Evolutionary conservation across 257 asterid species (phyloP), one percentile per base, ranked within the genome.

Genomic region (Henckelia pumila): DNA sequence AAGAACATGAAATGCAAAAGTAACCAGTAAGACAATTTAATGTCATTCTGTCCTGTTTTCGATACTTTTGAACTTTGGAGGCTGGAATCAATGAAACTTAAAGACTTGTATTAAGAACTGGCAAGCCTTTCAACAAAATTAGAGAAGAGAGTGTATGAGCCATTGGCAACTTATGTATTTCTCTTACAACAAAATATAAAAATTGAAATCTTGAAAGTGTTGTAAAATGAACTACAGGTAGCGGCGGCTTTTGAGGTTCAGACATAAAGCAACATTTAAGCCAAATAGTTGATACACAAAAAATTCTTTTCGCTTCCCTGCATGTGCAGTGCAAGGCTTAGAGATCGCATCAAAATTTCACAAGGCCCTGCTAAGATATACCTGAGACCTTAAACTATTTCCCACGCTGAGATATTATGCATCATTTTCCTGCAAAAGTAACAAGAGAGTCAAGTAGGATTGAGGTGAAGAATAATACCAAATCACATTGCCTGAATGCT

Each of bases 401-500:
- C 28, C 70, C 64, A 60, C 70, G 50, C 66, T 22, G 64, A 47
- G 69, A 65, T 33, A 62, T 66, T 57, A 74, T 47, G 69, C 79
- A 28, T 74, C 66, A 57, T 64, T 63, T 71, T 74, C 84, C 87
- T 82, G 57, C 81, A 75, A 35, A 70, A 14, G 32, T 67, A 32
- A 64, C 64, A 59, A 65, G 37, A 68, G 61, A 67, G 67, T 73
- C 58, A 35, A 35, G 55, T 22, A 25, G 49, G 37, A 55, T 30
- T 14, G 5, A 35, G 17, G 28, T 25, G 60, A 63, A 47, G 57
- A 52, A 66, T 14, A 70, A 22, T 16, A 30, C 44, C 65, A 47
- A 59, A 30, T 32, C 13, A 8, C 25, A 8, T 4, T 17, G 5
- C 29, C 8, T 8, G 59, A n/a, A 58, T 0, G 14, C 6, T 4